These are phyloP conservation scores for Colletotrichum horii DNA, from an alignment of 2,329 filamentous ascomycete genomes.

Conservation along the genomic window DNA sequence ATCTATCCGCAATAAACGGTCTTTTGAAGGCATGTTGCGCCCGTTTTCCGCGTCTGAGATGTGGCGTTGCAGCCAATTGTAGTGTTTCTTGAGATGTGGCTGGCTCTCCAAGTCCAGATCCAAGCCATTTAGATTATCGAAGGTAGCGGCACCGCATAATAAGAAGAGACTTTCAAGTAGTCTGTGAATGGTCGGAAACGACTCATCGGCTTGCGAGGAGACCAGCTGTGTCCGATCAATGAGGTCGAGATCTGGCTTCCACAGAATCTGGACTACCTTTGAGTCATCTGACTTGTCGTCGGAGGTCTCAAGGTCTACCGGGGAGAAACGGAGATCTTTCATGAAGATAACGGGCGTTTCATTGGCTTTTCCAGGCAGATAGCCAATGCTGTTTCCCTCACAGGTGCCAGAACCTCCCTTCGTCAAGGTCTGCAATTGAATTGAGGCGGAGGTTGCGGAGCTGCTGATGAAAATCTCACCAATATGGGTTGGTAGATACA, in stretches of 20 bases:
- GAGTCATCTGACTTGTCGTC: not conserved
- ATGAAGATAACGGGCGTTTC: not conserved
- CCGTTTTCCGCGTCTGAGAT: not conserved
- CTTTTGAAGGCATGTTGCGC: not conserved
- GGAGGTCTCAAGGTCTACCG: not conserved
- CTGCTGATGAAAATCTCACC: not conserved
- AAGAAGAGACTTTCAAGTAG: not conserved
- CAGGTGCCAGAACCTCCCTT: not conserved
- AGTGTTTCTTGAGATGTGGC: not conserved
- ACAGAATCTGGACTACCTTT: not conserved
- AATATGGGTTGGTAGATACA: not conserved
- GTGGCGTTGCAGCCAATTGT: not conserved
- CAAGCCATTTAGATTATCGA: not conserved
- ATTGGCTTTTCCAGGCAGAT: fast-evolving
- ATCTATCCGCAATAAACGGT: not conserved
- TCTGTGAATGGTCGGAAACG: not conserved
- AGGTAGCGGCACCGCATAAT: not conserved
- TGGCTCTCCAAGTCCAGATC: not conserved
- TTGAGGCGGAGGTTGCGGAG: fast-evolving
- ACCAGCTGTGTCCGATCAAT: not conserved
- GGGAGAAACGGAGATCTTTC: not conserved
- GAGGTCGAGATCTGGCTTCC: not conserved
- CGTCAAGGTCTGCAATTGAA: not conserved
- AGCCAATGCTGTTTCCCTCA: not conserved
- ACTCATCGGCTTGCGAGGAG: not conserved